A percentile compares a stretch with the other conserved stretches of the same genome.
These are phyloP conservation scores for Daedalea quercina DNA, from an alignment of 768 basidiomycete species.

Conservation along the genomic window DNA sequence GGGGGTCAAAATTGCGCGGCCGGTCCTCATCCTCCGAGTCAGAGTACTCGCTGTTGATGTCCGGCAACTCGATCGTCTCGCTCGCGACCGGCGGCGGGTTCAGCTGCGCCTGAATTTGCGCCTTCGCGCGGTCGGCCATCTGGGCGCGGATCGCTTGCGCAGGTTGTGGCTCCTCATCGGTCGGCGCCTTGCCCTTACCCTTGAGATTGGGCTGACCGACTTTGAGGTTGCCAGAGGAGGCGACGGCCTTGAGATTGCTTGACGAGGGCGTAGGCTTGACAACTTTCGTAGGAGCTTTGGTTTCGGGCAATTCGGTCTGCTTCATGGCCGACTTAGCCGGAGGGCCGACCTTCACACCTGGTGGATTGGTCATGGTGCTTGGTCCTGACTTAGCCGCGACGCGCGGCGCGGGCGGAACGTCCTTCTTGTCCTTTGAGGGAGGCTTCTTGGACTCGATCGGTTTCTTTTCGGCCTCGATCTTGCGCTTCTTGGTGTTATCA, in stretches of 20 bases:
- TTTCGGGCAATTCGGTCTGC: constrained; percentile 23
- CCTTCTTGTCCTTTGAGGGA: constrained; percentile 48
- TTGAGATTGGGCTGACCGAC: constrained; percentile 30
- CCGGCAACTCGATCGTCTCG: constrained; percentile 87
- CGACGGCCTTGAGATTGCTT: constrained; percentile 16
- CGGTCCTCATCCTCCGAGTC: constrained; percentile 91
- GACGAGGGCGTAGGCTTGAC: constrained; percentile 1
- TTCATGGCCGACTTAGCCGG: constrained; percentile 36
- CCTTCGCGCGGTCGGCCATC: constrained; percentile 61
- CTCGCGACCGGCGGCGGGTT: constrained; percentile 41
- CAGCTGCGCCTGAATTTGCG: constrained; percentile 55
- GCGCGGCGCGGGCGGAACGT: constrained; percentile 22
- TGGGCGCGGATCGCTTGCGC: constrained; percentile 57
- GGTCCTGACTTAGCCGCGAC: constrained; percentile 21
- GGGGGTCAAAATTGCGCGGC: constrained; percentile 53
- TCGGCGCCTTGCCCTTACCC: constrained; percentile 42
- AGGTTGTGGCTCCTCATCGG: constrained; percentile 46
- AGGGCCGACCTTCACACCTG: constrained; percentile 5
- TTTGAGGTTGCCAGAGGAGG: constrained; percentile 29
- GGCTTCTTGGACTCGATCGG: constrained; percentile 57
- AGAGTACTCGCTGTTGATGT: constrained; percentile 95
- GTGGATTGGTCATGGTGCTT: constrained; percentile 13
- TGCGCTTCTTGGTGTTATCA: constrained; percentile 67
- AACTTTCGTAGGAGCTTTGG: constrained; percentile 5
- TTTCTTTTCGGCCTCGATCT: constrained; percentile 48